These are phyloP conservation scores for Xylariaceae sp. DNA, from an alignment of 2,329 filamentous ascomycete genomes.

Conservation along the genomic window DNA sequence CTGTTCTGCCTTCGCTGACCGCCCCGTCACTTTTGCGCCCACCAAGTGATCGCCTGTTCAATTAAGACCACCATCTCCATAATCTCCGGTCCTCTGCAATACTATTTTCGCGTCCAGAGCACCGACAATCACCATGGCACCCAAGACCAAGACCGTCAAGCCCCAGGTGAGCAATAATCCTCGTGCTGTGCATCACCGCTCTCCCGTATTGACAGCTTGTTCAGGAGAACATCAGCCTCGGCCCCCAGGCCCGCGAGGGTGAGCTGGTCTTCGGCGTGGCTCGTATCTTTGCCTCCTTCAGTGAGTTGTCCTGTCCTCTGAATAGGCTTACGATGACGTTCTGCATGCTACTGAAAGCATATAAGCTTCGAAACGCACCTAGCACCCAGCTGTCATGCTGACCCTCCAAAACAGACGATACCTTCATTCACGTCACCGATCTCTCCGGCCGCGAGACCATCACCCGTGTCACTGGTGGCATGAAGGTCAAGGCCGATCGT, in stretches of 20 bases:
- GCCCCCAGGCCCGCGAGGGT: slow-evolving; percentile 96
- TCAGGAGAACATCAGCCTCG: slow-evolving; percentile 98
- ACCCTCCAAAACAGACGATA: slow-evolving; percentile 52
- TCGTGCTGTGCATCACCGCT: background rate
- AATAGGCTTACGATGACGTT: background rate
- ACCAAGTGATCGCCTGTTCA: no score
- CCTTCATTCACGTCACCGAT: slow-evolving; percentile 99
- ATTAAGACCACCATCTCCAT: no score
- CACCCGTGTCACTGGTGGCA: slow-evolving; percentile 98
- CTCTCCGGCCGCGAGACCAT: slow-evolving; percentile 97
- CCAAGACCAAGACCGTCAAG: slow-evolving; percentile 87
- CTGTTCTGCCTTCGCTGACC: background rate
- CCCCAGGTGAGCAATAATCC: slow-evolving; percentile 36
- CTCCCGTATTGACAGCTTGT: slow-evolving; percentile 32
- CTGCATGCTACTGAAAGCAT: background rate
- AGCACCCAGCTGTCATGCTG: background rate
- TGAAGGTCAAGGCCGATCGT: slow-evolving; percentile 99
- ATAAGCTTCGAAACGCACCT: background rate
- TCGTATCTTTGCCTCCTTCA: slow-evolving; percentile 95
- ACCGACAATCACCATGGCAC: slow-evolving; percentile 70
- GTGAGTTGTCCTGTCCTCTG: slow-evolving; percentile 12
- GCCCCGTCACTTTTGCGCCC: no score
- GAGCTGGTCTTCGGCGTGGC: slow-evolving; percentile 98
- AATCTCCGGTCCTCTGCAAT: no score
- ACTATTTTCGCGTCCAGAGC: background rate